Base-by-base conservation (phyloP, 148 eudicot genomes). In the Amaranthus cruentus region DNA sequence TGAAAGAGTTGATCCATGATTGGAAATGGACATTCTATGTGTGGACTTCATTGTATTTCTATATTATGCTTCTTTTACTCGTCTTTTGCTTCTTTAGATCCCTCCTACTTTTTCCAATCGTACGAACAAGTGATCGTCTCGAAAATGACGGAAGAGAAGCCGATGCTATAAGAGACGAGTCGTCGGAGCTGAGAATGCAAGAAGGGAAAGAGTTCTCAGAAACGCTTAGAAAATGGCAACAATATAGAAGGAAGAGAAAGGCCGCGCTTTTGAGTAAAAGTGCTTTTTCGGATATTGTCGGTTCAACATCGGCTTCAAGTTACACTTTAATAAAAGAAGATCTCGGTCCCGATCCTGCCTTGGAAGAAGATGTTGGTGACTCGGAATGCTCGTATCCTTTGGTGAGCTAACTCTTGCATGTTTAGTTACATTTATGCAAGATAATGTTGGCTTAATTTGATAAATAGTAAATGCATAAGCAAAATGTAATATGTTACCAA, bases 11-110 rank as follows among this genome's bases (percentile, higher is more conserved):
- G 2, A 68, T 88, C 44, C 81, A 78, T 21, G 77, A 78, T 8
- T 91, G 98, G 97, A 91, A 82, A 74, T 88, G 87, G 92, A 94
- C 98, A 4, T 81, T 91, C 21, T 86, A 75, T 48, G 92, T 94
- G 3, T 94, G 98, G 97, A 82, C 88, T 13, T 86, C 95, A 0
- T 46, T 90, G 18, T 82, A 88, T 47, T 68, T 82, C 28, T 91
- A 83, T 66, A 10, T 78, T 5, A 51, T 82, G 47, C 77, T 90
- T 6, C 82, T 93, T 2, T 4, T 80, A 11, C 47, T 88, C 54
- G 76, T 93, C 44, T 76, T 83, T 4, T 78, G 75, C 71, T 85
- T 81, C 76, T 86, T 83, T 68, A 87, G 74, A 71, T 77, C 84
- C 38, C 18, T 75, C 1, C 66, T 93, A 4, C 62, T 83, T 44